These are phyloP conservation scores for Colletotrichum higginsianum DNA, from an alignment of 2,329 filamentous ascomycete genomes.

Conservation along the genomic window DNA sequence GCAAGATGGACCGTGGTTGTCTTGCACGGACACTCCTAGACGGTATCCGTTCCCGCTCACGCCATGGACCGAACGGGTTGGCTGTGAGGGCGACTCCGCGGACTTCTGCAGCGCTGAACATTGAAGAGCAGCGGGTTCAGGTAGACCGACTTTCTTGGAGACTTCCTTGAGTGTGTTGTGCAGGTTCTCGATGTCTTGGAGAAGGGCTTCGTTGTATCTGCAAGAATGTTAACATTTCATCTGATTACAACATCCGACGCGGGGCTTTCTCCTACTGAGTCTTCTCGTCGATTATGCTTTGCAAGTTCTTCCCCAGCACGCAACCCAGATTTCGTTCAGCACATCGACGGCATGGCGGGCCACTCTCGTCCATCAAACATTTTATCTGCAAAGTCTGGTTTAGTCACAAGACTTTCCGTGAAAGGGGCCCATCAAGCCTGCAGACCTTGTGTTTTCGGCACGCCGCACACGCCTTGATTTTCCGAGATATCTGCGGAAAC, in stretches of 20 bases:
- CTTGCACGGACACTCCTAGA: conserved; percentile 23
- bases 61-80: neutral
- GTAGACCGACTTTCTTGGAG: conserved; percentile 33
- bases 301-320: conserved; percentile 58
- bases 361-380: conserved; percentile 58
- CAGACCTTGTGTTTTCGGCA: conserved; percentile 59
- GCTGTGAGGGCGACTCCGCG: conserved; percentile 26
- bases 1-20: conserved; percentile 43
- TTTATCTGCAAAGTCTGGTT: conserved; percentile 51
- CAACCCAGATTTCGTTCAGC: conserved; percentile 54
- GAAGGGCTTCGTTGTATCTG: conserved; percentile 38
- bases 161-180: conserved; percentile 36
- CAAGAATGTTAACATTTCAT: neutral
- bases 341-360: conserved; percentile 57
- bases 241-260: neutral
- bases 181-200: conserved; percentile 42
- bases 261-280: conserved; percentile 50
- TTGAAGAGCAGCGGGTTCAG: conserved; percentile 34
- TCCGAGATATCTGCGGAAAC: conserved; percentile 55
- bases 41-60: neutral
- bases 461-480: conserved; percentile 58
- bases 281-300: conserved; percentile 59
- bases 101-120: conserved; percentile 20
- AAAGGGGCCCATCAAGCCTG: neutral
- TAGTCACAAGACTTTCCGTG: neutral